Percentiles rank a stretch among this genome's conserved stretches.
These are phyloP conservation scores for Stachybotrys echinatus DNA, from an alignment of 2,329 filamentous ascomycete species.

Conservation along the genomic window DNA sequence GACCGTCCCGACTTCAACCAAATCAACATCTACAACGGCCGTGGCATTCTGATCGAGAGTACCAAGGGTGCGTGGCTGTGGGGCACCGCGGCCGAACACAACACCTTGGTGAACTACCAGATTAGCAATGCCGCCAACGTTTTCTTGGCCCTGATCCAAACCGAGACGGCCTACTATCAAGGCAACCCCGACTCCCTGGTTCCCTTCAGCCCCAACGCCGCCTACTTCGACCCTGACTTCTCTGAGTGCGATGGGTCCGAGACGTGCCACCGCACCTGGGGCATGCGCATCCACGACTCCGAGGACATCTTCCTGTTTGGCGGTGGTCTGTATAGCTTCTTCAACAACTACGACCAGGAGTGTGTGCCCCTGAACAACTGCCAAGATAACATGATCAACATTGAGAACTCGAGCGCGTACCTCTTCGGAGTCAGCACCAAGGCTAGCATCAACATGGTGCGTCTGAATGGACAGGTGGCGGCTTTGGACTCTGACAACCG, in stretches of 20 bases:
- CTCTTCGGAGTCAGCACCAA: conserved; percentile 71
- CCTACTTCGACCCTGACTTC: conserved; percentile 67
- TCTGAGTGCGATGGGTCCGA: conserved; percentile 42
- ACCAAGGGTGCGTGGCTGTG: conserved; percentile 73
- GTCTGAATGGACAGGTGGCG: conserved; percentile 48
- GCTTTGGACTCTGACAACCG: conserved; percentile 57
- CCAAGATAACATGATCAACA: conserved; percentile 71
- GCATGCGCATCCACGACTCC: conserved; percentile 65
- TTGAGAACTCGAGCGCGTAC: conserved; percentile 62
- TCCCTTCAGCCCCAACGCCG: conserved; percentile 55
- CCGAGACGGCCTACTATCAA: conserved; percentile 86
- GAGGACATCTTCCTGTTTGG: conserved; percentile 65
- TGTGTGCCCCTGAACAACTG: conserved; percentile 65
- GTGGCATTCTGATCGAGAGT: conserved; percentile 75
- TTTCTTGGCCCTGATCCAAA: conserved; percentile 80
- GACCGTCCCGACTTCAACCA: conserved; percentile 69
- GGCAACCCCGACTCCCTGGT: conserved; percentile 69
- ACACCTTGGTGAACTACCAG: conserved; percentile 77
- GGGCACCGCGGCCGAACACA: conserved; percentile 67
- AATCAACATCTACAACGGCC: conserved; percentile 83
- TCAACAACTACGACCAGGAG: conserved; percentile 71
- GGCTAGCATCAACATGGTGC: conserved; percentile 69
- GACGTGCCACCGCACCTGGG: conserved; percentile 71
- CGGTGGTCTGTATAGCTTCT: conserved; percentile 76
- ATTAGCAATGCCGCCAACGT: conserved; percentile 71